phyloP scores from a whole-genome alignment of 768 basidiomycete species.

The Kwoniella europaea region DNA sequence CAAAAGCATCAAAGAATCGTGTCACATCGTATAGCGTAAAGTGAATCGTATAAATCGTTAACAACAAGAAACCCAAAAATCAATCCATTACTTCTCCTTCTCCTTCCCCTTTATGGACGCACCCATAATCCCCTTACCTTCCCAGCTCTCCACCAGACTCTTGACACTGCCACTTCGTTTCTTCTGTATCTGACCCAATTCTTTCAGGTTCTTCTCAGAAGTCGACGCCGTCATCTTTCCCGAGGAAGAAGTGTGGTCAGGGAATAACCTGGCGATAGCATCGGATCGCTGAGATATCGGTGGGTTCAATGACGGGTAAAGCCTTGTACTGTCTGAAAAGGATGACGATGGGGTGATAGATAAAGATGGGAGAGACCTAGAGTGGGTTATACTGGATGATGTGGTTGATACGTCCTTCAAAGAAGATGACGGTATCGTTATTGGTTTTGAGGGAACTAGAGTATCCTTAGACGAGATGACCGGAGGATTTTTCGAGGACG shows the following conservation, averaged over 20 bases:
- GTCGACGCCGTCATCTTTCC: not conserved
- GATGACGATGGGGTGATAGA: conserved; percentile 2
- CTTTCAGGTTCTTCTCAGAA: conserved; percentile 3
- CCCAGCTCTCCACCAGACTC: conserved; percentile 40
- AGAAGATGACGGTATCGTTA: not conserved
- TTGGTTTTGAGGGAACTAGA: not conserved
- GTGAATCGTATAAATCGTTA: not conserved
- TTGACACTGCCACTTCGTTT: conserved; percentile 35
- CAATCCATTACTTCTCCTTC: not conserved
- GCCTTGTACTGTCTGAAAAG: conserved; percentile 8
- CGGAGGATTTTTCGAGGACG: too few species aligned
- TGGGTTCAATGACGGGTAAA: conserved; percentile 39
- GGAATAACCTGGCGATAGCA: conserved; percentile 42
- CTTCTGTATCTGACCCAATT: conserved; percentile 1
- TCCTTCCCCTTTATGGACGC: not conserved
- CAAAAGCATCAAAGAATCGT: not conserved
- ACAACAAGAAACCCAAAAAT: conserved; percentile 1
- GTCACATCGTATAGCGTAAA: not conserved
- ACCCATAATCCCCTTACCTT: conserved; percentile 25
- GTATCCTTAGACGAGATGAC: too few species aligned
- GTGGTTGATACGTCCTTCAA: not conserved
- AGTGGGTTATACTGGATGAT: conserved; percentile 1
- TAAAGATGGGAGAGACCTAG: not conserved
- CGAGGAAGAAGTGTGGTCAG: conserved; percentile 25
- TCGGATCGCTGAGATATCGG: conserved; percentile 37